phyloP scores from a whole-genome alignment of 805 yeast species.

The Wickerhamomyces silvicola region DNA sequence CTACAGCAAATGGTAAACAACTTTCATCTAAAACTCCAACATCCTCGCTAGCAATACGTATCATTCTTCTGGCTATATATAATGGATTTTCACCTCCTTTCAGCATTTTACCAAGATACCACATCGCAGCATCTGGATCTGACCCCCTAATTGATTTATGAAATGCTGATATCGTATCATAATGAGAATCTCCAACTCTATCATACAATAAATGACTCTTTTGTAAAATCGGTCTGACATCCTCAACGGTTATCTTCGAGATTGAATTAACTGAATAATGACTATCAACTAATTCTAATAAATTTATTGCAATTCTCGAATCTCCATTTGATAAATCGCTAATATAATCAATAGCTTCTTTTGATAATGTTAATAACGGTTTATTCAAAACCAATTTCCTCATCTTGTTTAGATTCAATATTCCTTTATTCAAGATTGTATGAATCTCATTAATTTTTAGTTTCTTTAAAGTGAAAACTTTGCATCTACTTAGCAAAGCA shows the following conservation, averaged over 20 bases:
- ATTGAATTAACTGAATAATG: conserved; percentile 26
- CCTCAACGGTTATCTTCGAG: conserved; percentile 8
- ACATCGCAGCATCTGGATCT: conserved; percentile 84
- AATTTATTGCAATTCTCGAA: conserved; percentile 74
- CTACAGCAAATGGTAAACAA: conserved; percentile 78
- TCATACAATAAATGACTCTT: conserved; percentile 67
- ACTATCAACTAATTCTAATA: conserved; percentile 68
- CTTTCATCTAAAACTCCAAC: conserved; percentile 80
- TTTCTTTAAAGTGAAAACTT: conserved; percentile 62
- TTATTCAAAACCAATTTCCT: conserved; percentile 46
- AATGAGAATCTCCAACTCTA: conserved; percentile 84
- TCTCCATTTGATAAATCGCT: conserved; percentile 82
- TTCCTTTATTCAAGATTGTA: conserved; percentile 50
- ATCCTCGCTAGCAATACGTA: conserved; percentile 93
- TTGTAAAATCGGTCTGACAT: conserved; percentile 35
- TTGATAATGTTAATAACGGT: conserved; percentile 45
- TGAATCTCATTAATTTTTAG: conserved; percentile 44
- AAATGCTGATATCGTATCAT: conserved; percentile 92
- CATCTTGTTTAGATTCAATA: conserved; percentile 50
- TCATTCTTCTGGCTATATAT: conserved; percentile 84
- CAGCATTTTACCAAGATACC: conserved; percentile 82
- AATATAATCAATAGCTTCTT: conserved; percentile 57
- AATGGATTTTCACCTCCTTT: conserved; percentile 92
- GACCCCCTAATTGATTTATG: conserved; percentile 91
- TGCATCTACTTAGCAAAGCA: conserved; percentile 80